Evolutionary conservation across 1,139 yeast genomes (phyloP).

Genomic region (Candida labiduridarum): DNA sequence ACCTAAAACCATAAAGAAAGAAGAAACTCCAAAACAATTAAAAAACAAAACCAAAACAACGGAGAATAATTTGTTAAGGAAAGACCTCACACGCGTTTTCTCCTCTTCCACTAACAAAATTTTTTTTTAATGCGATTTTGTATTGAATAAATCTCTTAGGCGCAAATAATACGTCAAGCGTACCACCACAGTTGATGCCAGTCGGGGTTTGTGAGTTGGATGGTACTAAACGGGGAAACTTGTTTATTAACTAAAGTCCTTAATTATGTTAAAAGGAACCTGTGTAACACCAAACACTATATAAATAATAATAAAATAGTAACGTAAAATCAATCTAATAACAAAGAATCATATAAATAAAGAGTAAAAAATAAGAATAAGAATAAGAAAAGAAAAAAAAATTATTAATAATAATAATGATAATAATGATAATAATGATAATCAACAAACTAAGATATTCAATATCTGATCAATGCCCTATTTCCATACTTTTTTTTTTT

Average conservation of each 20-base stretch:
- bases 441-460: conserved; percentile 6
- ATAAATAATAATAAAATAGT: background rate
- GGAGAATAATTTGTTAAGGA: background rate
- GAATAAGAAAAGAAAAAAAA: background rate
- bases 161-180: no score
- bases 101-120: no score
- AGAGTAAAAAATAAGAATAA: background rate
- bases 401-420: no score
- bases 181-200: no score
- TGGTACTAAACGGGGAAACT: no score
- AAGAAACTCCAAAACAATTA: background rate
- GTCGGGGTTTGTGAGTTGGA: no score
- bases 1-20: no score
- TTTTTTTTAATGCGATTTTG: no score
- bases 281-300: conserved; percentile 1
- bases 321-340: background rate
- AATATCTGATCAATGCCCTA: conserved; percentile 7
- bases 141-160: no score
- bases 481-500: background rate
- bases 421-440: background rate
- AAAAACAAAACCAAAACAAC: background rate
- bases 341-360: background rate
- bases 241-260: background rate
- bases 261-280: background rate
- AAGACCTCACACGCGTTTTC: background rate